phyloP scores from a whole-genome alignment of 2,329 filamentous ascomycete genomes.

The Ilyonectria destructans region DNA sequence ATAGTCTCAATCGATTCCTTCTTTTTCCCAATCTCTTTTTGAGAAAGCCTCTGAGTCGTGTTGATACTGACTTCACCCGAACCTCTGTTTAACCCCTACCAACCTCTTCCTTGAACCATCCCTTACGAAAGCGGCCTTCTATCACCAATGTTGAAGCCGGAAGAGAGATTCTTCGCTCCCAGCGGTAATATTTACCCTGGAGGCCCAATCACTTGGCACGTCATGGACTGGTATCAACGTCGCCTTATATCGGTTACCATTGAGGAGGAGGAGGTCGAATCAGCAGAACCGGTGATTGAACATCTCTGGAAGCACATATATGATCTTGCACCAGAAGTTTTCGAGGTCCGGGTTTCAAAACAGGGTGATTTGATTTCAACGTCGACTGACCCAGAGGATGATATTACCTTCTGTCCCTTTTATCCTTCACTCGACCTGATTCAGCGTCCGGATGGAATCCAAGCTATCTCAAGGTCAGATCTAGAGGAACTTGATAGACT shows the following conservation, averaged over 20 bases:
- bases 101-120: no score
- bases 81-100: no score
- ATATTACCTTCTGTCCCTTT: constrained; percentile 45
- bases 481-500: constrained; percentile 51
- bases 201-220: constrained; percentile 46
- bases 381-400: constrained; percentile 46
- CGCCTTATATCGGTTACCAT: constrained; percentile 49
- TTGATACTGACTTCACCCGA: no score
- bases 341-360: no score
- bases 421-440: constrained; percentile 43
- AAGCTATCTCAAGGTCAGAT: constrained; percentile 40
- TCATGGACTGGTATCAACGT: constrained; percentile 49
- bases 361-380: constrained; percentile 39
- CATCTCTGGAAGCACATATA: constrained; percentile 42
- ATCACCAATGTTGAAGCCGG: no score
- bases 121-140: no score
- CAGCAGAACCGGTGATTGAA: constrained; percentile 40
- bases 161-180: no score
- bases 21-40: no score
- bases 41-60: no score
- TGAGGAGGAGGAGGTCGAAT: constrained; percentile 42
- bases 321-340: constrained; percentile 30
- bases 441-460: constrained; percentile 33
- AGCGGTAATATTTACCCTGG: constrained; percentile 9
- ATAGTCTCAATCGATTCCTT: no score